phyloP scores from a whole-genome alignment of 257 asterid genomes.

The Datura wrightii region DNA sequence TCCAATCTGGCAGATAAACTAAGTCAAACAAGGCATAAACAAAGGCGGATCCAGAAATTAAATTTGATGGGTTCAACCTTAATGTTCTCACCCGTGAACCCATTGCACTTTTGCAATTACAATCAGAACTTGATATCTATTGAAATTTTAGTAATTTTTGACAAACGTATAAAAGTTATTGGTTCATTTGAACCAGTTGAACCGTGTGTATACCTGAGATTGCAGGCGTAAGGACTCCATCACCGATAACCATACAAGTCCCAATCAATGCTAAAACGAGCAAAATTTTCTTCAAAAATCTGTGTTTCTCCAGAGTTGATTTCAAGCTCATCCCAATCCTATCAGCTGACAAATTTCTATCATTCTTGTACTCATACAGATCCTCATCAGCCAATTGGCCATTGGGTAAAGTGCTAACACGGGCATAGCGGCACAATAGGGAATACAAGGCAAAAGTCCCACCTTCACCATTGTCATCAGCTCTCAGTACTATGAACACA shows the following conservation, averaged over 20 bases:
- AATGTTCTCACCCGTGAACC: background rate
- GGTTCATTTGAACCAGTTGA: too few species aligned
- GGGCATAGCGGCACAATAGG: constrained; percentile 83
- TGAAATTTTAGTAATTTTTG: background rate
- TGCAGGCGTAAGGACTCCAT: constrained; percentile 96
- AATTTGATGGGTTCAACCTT: background rate
- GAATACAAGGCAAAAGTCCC: constrained; percentile 94
- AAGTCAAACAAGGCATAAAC: background rate
- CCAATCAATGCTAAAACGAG: constrained; percentile 87
- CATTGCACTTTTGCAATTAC: background rate
- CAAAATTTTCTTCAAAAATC: constrained; percentile 63
- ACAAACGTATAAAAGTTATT: too few species aligned
- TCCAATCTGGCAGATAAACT: constrained; percentile 28
- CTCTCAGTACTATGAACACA: constrained; percentile 85
- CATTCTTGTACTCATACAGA: constrained; percentile 73
- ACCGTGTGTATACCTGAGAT: constrained; percentile 66
- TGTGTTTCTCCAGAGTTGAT: constrained; percentile 77
- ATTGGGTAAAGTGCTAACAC: constrained; percentile 81
- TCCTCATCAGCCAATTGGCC: constrained; percentile 97
- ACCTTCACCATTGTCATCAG: constrained; percentile 98
- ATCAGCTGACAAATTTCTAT: constrained; percentile 52
- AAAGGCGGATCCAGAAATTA: background rate
- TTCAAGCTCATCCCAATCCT: constrained; percentile 68
- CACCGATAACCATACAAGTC: constrained; percentile 98
- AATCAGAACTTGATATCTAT: background rate